Base-by-base conservation (phyloP, 169 alveolate genomes). In the Plasmodium malariae region DNA sequence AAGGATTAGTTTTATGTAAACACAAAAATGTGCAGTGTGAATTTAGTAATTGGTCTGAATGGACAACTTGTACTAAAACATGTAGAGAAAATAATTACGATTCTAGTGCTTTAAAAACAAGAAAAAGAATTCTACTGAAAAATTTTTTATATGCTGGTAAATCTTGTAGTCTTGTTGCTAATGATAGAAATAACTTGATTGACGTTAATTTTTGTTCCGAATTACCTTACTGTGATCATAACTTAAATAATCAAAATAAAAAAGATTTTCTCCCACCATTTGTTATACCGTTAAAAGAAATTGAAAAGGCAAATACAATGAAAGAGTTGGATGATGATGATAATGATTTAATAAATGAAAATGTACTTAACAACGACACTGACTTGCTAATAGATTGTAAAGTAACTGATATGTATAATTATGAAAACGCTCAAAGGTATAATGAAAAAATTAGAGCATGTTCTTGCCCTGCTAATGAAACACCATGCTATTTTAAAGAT, bases 1-100 rank as follows among this genome's bases (percentile, higher is more conserved):
- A 57, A 11, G 96, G 96, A 6, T 68, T 87, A 7, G 91, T 93
- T 24, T 74, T 93, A 63, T 93, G 96, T 48, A 92, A 89, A 43
- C 88, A 88, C 62, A 83, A 83, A 14, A 55, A 74, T 30, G 88
- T 76, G 0, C 55, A 24, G 7, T 87, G 91, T n/a, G 17, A 40
- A 32, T 93, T 67, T 57, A 88, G 69, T 9, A 57, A 60, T 19
- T 93, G 96, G 96, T 65, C 92, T n/a, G 94, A 76, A 34, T 93
- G 96, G 96, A 74, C 94, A 12, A 12, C 4, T 24, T 93, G 96
- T 48, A 78, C 89, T 6, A 85, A 65, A 28, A 34, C 57, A 1
- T 93, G 96, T 60, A 88, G 49, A 71, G 87, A 85, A 30, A 68
- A 57, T 32, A 94, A 68, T 1, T 59, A 40, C 63, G 92, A 92